Evolutionary conservation across 805 yeast species (phyloP), one percentile per base, ranked within the genome.

Genomic region (Ogataea henricii): DNA sequence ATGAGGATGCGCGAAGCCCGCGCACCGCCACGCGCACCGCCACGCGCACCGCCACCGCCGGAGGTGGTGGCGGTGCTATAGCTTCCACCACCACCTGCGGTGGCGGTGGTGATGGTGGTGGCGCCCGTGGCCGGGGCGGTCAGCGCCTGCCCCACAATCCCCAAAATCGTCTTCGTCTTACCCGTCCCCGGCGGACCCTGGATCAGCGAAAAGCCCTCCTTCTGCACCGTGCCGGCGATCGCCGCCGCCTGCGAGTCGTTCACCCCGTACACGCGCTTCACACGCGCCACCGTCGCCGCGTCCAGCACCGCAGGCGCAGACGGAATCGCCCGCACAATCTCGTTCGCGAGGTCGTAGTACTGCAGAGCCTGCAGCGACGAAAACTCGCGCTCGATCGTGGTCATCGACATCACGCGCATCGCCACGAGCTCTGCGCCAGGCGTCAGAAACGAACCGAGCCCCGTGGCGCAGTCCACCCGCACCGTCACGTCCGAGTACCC

Each of bases 131-230:
- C 46, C 43, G 49, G 34, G 21, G 64, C 53, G 0, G 88, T 77
- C 36, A 87, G 65, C 50, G 83, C 81, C 46, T 89, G 81, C 0
- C 97, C 97, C 26, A 92, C 79, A 42, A 92, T 84, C 20, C 97
- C 97, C 38, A 94, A 65, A 68, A 95, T 94, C 0, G 99, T 94
- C 64, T 92, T 95, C 1, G 99, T 95, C 65, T 94, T 94, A 72
- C 99, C 99, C 0, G 98, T 92, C 67, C 99, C 99, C 0, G 99
- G 99, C 0, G 99, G 99, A 48, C 97, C 99, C 69, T 94, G 99
- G 65, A 94, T 91, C 45, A 94, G 73, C 0, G 95, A 84, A 62
- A 94, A 89, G 0, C 99, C 99, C 1, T 73, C 73, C 7, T 78
- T 72, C 20, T 73, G 65, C 25, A 82, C 79, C 0, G 96, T 78